Evolutionary conservation across 305 asterid genomes (phyloP), one percentile per base, ranked within the genome.

Genomic region (Petunia hybrid): DNA sequence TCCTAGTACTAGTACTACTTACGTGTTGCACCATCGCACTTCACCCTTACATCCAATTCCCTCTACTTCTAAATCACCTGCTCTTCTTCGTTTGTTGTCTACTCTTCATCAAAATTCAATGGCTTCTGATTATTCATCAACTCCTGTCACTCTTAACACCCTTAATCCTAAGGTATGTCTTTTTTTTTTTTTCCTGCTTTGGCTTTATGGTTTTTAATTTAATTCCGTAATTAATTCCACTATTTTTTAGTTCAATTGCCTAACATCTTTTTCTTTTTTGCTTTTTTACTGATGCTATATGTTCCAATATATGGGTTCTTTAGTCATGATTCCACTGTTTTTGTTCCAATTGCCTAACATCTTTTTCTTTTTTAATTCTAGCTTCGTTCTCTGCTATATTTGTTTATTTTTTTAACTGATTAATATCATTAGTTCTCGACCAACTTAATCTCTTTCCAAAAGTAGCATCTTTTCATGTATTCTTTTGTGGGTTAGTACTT

Each of bases 121-220:
- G 96, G 97, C 90, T 84, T 85, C 93, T 76, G 93, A 89, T 86
- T 85, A 89, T 85, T 88, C 98, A 5, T 67, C 89, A 66, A 79
- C 95, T 68, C 95, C 97, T n/a, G 79, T 94, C 77, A 85, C 92
- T 87, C 83, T 91, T 73, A 86, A 88, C n/a, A 75, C 92, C 40
- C 78, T 95, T 88, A 95, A 95, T 82, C 98, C 97, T 0, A 95
- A 95, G 97, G 98, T 91, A 57, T 53, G 39, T 6, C 60, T 73
- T 3, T 2, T 76, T 36, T 6, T 9, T 51, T 42, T 9, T 2
- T 67, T 12, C 4, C 12, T 70, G 13, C 6, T 35, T 55, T 80
- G 3, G 22, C n/a, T 38, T 41, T 10, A 2, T 2, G 10, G 22
- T 48, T 48, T 79, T 56, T 31, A 45, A 5, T 79, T 55, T 69